Conservation (phyloP, 2,329 filamentous ascomycete genomes). For the Onygena corvina region DNA sequence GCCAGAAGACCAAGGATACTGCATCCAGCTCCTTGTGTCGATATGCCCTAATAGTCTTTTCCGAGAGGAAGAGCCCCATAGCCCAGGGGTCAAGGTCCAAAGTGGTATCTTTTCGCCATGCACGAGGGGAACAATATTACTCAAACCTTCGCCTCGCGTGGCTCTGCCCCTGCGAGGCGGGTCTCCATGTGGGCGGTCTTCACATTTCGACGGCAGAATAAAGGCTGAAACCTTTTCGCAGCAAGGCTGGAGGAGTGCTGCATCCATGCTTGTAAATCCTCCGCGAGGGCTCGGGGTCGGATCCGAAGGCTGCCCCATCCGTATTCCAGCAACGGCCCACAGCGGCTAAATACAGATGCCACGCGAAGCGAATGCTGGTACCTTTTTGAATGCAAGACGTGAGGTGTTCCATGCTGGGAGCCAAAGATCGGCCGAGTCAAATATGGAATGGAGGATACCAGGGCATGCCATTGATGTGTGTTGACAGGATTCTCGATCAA, state of each 20-base stretch:
- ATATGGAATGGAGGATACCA: neutral
- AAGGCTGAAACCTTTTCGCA: neutral
- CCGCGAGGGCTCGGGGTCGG: slow-evolving; percentile 6
- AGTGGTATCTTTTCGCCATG: neutral
- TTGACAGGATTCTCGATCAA: too few relatives aligned
- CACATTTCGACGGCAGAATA: neutral
- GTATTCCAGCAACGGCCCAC: neutral
- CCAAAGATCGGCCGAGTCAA: neutral
- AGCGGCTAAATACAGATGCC: slow-evolving; percentile 3
- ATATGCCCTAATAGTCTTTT: neutral
- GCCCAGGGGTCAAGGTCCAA: neutral
- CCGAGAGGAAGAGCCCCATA: neutral
- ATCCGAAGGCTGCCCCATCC: slow-evolving; percentile 1
- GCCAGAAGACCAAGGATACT: neutral
- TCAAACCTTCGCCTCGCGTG: slow-evolving; percentile 6
- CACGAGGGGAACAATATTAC: neutral
- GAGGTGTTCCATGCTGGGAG: neutral
- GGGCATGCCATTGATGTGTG: too few relatives aligned
- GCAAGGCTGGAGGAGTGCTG: slow-evolving; percentile 1
- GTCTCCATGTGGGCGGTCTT: neutral
- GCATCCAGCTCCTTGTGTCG: neutral
- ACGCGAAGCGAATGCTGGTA: neutral
- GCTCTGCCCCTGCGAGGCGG: neutral
- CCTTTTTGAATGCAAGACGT: neutral
- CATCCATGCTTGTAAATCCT: slow-evolving; percentile 1